Conservation (phyloP, 495 filamentous ascomycete genomes). For the Hyaloscypha variabilis region DNA sequence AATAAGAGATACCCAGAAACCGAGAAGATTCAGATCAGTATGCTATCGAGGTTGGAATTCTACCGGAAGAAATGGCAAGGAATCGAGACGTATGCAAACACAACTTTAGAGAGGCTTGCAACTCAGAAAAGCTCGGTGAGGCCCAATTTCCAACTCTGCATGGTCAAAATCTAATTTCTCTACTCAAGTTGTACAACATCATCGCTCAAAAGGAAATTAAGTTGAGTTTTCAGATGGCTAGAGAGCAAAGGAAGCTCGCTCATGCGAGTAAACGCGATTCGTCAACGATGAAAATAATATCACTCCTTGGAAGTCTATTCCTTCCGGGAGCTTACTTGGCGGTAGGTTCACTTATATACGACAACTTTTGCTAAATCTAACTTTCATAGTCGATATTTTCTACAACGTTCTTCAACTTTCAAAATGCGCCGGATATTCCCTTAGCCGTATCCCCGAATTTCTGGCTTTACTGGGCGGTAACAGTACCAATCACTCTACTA, state of each 20-base stretch:
- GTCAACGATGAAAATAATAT: constrained; percentile 53
- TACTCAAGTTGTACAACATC: no score
- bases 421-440: not conserved
- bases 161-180: no score
- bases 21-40: no score
- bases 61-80: constrained; percentile 52
- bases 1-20: no score
- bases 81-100: constrained; percentile 51
- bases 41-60: no score
- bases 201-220: constrained; percentile 56
- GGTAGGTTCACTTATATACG: not conserved
- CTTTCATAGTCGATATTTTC: constrained; percentile 43
- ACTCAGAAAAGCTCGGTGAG: constrained; percentile 53
- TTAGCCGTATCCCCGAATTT: not conserved
- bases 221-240: constrained; percentile 54
- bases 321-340: constrained; percentile 52
- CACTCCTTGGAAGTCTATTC: constrained; percentile 54
- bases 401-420: constrained; percentile 57
- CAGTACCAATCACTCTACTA: not conserved
- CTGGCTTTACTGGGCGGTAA: not conserved
- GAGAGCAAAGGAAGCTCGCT: constrained; percentile 51
- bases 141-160: no score
- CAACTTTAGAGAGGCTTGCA: constrained; percentile 48
- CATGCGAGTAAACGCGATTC: constrained; percentile 55
- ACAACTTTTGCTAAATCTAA: not conserved